These are phyloP conservation scores for Phalaenopsis hybrid DNA, from an alignment of 116 monocot genomes.

Conservation along the genomic window DNA sequence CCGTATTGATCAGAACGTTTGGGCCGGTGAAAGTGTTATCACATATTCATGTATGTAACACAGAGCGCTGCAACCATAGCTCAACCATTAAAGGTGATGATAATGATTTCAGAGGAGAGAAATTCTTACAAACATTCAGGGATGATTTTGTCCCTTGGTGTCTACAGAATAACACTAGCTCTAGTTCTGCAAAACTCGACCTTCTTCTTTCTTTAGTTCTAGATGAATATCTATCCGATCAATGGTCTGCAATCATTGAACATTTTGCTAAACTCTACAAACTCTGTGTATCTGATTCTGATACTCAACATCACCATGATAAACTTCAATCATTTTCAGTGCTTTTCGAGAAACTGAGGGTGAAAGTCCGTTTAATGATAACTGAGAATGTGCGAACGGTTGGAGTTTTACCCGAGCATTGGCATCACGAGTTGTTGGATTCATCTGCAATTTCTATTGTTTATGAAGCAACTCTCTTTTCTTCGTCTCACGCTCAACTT, in stretches of 20 bases:
- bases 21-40: constrained; percentile 50
- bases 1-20: constrained; percentile 49
- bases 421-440: constrained; percentile 64
- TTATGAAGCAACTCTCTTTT: constrained; percentile 18
- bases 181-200: constrained; percentile 65
- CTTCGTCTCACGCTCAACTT: constrained; percentile 30
- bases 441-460: constrained; percentile 40
- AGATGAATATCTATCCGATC: constrained; percentile 56
- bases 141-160: constrained; percentile 83
- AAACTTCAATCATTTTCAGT: constrained; percentile 35
- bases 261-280: constrained; percentile 24
- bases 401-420: constrained; percentile 35
- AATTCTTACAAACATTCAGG: constrained; percentile 51
- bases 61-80: constrained; percentile 10
- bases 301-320: constrained; percentile 19
- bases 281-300: constrained; percentile 17
- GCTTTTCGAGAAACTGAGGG: constrained; percentile 65
- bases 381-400: constrained; percentile 10
- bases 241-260: constrained; percentile 64
- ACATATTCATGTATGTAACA: constrained; percentile 17
- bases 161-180: constrained; percentile 31
- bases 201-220: constrained; percentile 62
- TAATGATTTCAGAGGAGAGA: constrained; percentile 14
- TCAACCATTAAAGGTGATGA: constrained; percentile 13
- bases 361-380: constrained; percentile 29